Evolutionary conservation across 352 stramenopile genomes (phyloP).

Genomic region (Pythium vanterpoolii): DNA sequence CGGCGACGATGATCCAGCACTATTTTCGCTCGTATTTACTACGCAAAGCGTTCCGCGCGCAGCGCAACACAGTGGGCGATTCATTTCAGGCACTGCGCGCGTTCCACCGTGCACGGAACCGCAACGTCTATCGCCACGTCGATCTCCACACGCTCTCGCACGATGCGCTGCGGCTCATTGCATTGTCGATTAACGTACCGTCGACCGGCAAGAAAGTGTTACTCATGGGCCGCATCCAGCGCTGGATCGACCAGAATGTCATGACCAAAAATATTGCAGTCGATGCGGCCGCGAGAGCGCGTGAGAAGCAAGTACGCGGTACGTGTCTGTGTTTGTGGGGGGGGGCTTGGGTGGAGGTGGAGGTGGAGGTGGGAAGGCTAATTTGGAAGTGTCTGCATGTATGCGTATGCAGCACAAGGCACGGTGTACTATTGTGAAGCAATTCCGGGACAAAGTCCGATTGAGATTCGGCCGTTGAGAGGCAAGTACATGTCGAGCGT

Average conservation of each 20-base stretch:
- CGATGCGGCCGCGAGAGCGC: constrained; percentile 47
- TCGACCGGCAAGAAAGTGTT: constrained; percentile 77
- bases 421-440: constrained; percentile 69
- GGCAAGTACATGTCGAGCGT: constrained; percentile 61
- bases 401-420: constrained; percentile 36
- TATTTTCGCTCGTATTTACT: constrained; percentile 58
- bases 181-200: constrained; percentile 64
- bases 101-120: constrained; percentile 50
- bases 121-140: constrained; percentile 48
- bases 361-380: not conserved
- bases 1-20: constrained; percentile 70
- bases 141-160: constrained; percentile 57
- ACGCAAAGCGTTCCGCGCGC: constrained; percentile 50
- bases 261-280: constrained; percentile 53
- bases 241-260: constrained; percentile 70
- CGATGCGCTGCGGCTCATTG: constrained; percentile 58
- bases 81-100: constrained; percentile 51
- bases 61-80: constrained; percentile 34
- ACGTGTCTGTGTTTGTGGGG: not conserved
- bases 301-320: constrained; percentile 56
- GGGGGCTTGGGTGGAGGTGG: not conserved
- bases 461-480: constrained; percentile 59
- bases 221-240: constrained; percentile 67
- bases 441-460: constrained; percentile 28
- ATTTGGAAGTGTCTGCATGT: not conserved